Evolutionary conservation across 352 stramenopile species (phyloP).

Genomic region (Phytophthora meadii): DNA sequence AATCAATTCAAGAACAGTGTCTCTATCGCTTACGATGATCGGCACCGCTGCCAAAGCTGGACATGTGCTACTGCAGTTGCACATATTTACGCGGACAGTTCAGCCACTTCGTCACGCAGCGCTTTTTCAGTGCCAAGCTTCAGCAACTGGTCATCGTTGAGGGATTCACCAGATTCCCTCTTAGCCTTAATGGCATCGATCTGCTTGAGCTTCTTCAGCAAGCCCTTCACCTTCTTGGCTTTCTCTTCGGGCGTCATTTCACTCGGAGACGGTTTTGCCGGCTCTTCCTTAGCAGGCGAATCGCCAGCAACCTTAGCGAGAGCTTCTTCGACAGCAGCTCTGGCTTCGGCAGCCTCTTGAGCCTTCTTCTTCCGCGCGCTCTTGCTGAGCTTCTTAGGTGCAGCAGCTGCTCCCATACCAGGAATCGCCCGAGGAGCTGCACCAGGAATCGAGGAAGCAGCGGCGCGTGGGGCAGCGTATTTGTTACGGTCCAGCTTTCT

Average conservation of each 20-base stretch:
- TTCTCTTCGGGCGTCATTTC: constrained; percentile 79
- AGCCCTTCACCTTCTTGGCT: constrained; percentile 84
- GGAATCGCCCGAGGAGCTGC: constrained; percentile 59
- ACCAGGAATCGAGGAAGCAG: constrained; percentile 48
- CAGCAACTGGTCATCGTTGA: constrained; percentile 84
- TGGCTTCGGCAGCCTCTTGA: constrained; percentile 73
- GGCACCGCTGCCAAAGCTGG: constrained; percentile 9
- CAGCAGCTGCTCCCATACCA: constrained; percentile 61
- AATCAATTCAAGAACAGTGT: constrained; percentile 8
- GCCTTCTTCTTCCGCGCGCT: constrained; percentile 87
- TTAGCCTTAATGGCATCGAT: constrained; percentile 88
- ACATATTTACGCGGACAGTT: constrained; percentile 52
- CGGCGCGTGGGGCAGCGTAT: constrained; percentile 64
- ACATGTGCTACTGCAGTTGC: constrained; percentile 4
- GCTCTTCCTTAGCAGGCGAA: constrained; percentile 28
- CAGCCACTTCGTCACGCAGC: constrained; percentile 70
- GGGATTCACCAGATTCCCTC: constrained; percentile 64
- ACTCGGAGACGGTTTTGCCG: constrained; percentile 22
- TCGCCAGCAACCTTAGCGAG: constrained; percentile 49
- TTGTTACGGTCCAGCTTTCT: constrained; percentile 90
- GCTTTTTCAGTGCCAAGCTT: constrained; percentile 76
- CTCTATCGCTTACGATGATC: constrained; percentile 15
- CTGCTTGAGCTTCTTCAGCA: constrained; percentile 91
- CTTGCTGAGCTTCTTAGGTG: constrained; percentile 82
- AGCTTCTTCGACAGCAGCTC: constrained; percentile 67